Evolutionary conservation across 73 alveolate genomes (phyloP).

Genomic region (Stentor coeruleus): DNA sequence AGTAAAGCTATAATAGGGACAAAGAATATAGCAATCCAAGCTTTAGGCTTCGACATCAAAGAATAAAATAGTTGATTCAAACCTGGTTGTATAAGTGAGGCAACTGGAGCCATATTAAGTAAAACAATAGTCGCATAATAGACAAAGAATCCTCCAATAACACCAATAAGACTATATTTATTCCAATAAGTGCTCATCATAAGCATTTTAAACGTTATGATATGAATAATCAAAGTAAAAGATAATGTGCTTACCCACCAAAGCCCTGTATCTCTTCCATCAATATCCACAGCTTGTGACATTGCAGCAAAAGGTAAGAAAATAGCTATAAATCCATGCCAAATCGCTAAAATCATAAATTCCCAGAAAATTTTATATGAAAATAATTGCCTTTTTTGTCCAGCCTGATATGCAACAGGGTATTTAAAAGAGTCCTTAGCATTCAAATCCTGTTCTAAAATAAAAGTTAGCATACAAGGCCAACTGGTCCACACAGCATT

Average conservation of each 20-base stretch:
- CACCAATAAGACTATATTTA: constrained; percentile 50
- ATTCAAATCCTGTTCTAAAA: constrained; percentile 77
- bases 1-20: constrained; percentile 66
- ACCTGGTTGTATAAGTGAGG: constrained; percentile 71
- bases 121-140: constrained; percentile 68
- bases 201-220: constrained; percentile 73
- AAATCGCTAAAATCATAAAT: constrained; percentile 63
- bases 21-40: constrained; percentile 67
- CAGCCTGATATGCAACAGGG: constrained; percentile 81
- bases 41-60: constrained; percentile 48
- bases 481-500: constrained; percentile 91
- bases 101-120: constrained; percentile 49
- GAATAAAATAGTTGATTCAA: constrained; percentile 58
- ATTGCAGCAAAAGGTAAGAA: constrained; percentile 50
- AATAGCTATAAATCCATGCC: constrained; percentile 78
- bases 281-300: constrained; percentile 40
- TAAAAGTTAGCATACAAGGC: constrained; percentile 82
- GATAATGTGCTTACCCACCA: constrained; percentile 75
- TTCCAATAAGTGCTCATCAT: constrained; percentile 75
- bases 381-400: constrained; percentile 66
- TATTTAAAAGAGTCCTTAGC: constrained; percentile 55
- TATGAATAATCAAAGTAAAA: constrained; percentile 78
- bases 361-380: constrained; percentile 73
- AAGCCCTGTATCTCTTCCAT: constrained; percentile 61
- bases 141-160: constrained; percentile 53